phyloP scores from a whole-genome alignment of 2,329 filamentous ascomycete genomes.

The Botrytis sinoallii region DNA sequence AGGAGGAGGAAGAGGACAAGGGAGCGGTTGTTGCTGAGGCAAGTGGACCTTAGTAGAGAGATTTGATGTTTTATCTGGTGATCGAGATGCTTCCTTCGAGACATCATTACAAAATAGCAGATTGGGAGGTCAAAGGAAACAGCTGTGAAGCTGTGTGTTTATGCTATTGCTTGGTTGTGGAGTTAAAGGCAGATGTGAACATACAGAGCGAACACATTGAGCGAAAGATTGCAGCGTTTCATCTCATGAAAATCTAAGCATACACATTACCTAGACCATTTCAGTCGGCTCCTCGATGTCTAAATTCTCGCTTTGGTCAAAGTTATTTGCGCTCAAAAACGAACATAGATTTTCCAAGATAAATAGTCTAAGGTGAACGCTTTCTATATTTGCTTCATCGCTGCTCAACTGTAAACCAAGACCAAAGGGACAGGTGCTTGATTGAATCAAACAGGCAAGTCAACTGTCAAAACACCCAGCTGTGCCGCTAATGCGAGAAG shows the following conservation, averaged over 20 bases:
- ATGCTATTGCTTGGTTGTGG: background rate
- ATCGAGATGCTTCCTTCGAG: slow-evolving; percentile 1
- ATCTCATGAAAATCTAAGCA: background rate
- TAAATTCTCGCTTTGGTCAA: background rate
- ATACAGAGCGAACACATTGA: background rate
- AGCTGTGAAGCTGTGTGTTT: background rate
- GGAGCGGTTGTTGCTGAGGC: slow-evolving; percentile 16
- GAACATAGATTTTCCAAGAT: background rate
- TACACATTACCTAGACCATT: background rate
- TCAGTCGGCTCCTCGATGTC: background rate
- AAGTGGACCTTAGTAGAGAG: background rate
- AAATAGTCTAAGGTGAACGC: background rate
- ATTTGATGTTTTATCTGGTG: background rate
- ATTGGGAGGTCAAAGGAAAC: background rate
- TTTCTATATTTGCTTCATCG: background rate
- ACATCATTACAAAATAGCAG: background rate
- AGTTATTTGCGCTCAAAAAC: background rate
- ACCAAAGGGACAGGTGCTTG: background rate
- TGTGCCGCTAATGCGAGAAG: slow-evolving; percentile 37
- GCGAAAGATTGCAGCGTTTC: background rate
- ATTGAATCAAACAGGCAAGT: background rate
- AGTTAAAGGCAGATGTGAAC: background rate
- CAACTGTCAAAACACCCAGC: slow-evolving; percentile 13
- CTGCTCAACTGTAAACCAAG: background rate
- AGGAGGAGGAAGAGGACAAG: slow-evolving; percentile 23